These are phyloP conservation scores for Blastobotrys apis DNA, from an alignment of 1,139 yeast genomes.

Conservation along the genomic window DNA sequence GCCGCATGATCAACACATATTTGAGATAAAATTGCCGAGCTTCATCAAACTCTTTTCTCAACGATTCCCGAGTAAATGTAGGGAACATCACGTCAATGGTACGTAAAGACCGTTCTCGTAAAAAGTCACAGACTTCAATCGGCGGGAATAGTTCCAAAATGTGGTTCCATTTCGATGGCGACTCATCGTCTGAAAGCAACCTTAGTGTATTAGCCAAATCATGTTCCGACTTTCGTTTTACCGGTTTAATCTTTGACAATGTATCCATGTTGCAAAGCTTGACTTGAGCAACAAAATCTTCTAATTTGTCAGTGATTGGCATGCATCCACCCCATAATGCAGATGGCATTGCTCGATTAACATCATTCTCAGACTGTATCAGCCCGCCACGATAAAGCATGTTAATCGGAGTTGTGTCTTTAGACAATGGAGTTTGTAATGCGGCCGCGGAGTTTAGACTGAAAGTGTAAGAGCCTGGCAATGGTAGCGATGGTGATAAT, in stretches of 20 bases:
- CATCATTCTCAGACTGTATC: too few relatives aligned
- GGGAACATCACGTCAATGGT: conserved; percentile 20
- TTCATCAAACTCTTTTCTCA: conserved; percentile 3
- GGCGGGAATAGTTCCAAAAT: conserved; percentile 22
- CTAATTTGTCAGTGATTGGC: not conserved
- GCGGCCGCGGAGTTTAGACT: too few relatives aligned
- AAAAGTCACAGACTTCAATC: conserved; percentile 15
- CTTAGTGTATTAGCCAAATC: too few relatives aligned
- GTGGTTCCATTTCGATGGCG: conserved; percentile 17
- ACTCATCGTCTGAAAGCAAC: too few relatives aligned
- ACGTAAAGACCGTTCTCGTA: conserved; percentile 17
- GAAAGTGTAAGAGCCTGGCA: too few relatives aligned
- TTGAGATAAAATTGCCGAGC: conserved; percentile 10
- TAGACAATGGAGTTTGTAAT: too few relatives aligned
- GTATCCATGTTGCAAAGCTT: not conserved
- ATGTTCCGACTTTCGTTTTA: not conserved
- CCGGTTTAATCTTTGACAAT: not conserved
- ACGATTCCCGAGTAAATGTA: conserved; percentile 14
- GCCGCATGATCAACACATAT: conserved; percentile 1
- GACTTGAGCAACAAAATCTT: not conserved
- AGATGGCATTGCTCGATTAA: too few relatives aligned
- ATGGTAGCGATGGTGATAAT: too few relatives aligned
- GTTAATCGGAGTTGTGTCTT: too few relatives aligned
- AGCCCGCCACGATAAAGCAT: too few relatives aligned
- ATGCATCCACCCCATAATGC: not conserved